A percentile compares a stretch with the other conserved stretches of the same genome.
Evolutionary conservation across 2,329 filamentous ascomycete genomes (phyloP).

Genomic region (Thelonectria rubi): DNA sequence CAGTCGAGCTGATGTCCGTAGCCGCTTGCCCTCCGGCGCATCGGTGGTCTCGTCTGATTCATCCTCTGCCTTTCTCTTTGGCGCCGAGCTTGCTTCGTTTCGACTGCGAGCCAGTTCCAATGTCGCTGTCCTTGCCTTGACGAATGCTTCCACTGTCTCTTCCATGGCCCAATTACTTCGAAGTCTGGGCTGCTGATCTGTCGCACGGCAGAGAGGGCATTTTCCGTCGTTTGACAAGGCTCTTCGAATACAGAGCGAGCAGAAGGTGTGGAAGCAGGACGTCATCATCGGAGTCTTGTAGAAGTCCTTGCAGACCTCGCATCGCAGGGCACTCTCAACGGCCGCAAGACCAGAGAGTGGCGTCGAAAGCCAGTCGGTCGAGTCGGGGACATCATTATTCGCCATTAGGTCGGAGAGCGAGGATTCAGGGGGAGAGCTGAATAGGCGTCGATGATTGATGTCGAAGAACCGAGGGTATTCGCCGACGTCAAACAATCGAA

Average conservation of each 20-base stretch:
- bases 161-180: constrained; percentile 86
- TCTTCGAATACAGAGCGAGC: constrained; percentile 91
- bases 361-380: constrained; percentile 85
- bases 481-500: too few species aligned
- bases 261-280: constrained; percentile 94
- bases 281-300: constrained; percentile 95
- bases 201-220: constrained; percentile 83
- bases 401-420: constrained; percentile 40
- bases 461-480: neutral
- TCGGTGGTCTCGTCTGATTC: constrained; percentile 43
- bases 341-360: constrained; percentile 70
- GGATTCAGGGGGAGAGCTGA: neutral
- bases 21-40: constrained; percentile 54
- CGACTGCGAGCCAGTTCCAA: constrained; percentile 68
- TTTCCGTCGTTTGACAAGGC: constrained; percentile 84
- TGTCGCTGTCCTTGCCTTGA: constrained; percentile 67
- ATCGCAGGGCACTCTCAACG: constrained; percentile 87
- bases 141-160: constrained; percentile 84
- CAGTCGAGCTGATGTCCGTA: constrained; percentile 62
- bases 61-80: constrained; percentile 63
- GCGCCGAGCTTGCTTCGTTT: constrained; percentile 25
- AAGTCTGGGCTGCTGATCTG: constrained; percentile 85
- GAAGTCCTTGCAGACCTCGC: constrained; percentile 98
- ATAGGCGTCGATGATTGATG: neutral
- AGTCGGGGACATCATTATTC: constrained; percentile 67